phyloP scores from a whole-genome alignment of 2,329 filamentous ascomycete genomes.

The Knufia fluminis region DNA sequence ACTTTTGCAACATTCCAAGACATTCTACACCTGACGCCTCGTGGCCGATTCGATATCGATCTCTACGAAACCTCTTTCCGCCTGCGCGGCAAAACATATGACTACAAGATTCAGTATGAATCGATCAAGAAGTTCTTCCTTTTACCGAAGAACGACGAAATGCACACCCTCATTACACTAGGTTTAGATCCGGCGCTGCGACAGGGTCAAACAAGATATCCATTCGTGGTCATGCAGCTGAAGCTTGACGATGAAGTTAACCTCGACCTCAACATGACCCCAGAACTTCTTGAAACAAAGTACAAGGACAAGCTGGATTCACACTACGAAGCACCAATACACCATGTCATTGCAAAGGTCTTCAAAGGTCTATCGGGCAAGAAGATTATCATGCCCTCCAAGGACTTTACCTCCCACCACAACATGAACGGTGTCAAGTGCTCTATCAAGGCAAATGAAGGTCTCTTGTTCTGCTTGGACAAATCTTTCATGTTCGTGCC shows the following conservation, averaged over 20 bases:
- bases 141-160: slow-evolving; percentile 94
- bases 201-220: slow-evolving; percentile 94
- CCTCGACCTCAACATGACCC: slow-evolving; percentile 90
- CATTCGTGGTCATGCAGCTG: slow-evolving; percentile 98
- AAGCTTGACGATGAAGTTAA: slow-evolving; percentile 97
- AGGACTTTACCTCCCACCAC: slow-evolving; percentile 85
- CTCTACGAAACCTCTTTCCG: slow-evolving; percentile 99
- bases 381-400: slow-evolving; percentile 86
- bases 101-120: slow-evolving; percentile 99
- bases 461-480: slow-evolving; percentile 91
- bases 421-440: slow-evolving; percentile 94
- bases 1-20: slow-evolving; percentile 96
- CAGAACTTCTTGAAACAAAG: slow-evolving; percentile 54
- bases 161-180: slow-evolving; percentile 89
- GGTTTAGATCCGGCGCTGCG: slow-evolving; percentile 89
- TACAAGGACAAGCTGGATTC: slow-evolving; percentile 84
- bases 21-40: slow-evolving; percentile 90
- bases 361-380: slow-evolving; percentile 92
- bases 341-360: slow-evolving; percentile 88
- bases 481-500: slow-evolving; percentile 99
- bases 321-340: slow-evolving; percentile 88
- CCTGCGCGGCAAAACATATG: slow-evolving; percentile 95
- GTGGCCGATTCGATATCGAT: slow-evolving; percentile 98
- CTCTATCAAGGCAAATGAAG: slow-evolving; percentile 99
- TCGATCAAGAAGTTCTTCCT: slow-evolving; percentile 98